Evolutionary conservation across 768 basidiomycete species (phyloP).

Genomic region (Mycena metata): DNA sequence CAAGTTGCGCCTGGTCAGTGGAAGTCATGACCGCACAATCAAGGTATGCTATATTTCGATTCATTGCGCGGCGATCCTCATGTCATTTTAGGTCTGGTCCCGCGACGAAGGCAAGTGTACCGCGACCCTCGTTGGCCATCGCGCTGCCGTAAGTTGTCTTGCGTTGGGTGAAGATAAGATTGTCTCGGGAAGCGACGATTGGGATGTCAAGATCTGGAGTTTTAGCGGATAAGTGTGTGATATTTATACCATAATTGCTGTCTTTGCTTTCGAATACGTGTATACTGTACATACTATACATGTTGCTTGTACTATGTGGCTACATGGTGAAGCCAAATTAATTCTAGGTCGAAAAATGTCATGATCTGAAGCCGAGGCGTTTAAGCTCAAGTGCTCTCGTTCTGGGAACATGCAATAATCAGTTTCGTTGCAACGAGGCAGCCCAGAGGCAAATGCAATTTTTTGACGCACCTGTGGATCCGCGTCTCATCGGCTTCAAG

Average conservation of each 20-base stretch:
- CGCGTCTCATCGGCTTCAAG: slow-evolving; percentile 48
- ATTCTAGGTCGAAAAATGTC: not conserved
- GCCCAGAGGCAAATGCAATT: not conserved
- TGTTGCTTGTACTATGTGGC: slow-evolving; percentile 23
- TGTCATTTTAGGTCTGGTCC: slow-evolving; percentile 86
- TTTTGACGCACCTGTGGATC: slow-evolving; percentile 32
- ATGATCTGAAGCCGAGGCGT: slow-evolving; percentile 24
- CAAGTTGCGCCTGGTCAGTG: slow-evolving; percentile 91
- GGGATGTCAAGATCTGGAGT: slow-evolving; percentile 88
- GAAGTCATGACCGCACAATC: slow-evolving; percentile 96
- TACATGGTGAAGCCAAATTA: slow-evolving; percentile 16
- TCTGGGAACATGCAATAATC: slow-evolving; percentile 1
- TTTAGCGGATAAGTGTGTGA: slow-evolving; percentile 59
- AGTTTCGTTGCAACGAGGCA: not conserved
- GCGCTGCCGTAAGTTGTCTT: slow-evolving; percentile 93
- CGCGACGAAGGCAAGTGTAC: slow-evolving; percentile 90
- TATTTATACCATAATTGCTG: slow-evolving; percentile 9
- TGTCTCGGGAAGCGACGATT: slow-evolving; percentile 95
- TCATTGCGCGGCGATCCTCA: slow-evolving; percentile 27
- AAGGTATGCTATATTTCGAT: slow-evolving; percentile 67
- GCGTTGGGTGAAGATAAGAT: slow-evolving; percentile 95
- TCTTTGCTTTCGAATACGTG: slow-evolving; percentile 22
- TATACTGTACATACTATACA: slow-evolving; percentile 2
- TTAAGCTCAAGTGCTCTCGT: slow-evolving; percentile 26
- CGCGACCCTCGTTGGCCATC: slow-evolving; percentile 92